Evolutionary conservation across 768 basidiomycete genomes (phyloP), one percentile per base, ranked within the genome.

Genomic region (Artomyces pyxidatus): DNA sequence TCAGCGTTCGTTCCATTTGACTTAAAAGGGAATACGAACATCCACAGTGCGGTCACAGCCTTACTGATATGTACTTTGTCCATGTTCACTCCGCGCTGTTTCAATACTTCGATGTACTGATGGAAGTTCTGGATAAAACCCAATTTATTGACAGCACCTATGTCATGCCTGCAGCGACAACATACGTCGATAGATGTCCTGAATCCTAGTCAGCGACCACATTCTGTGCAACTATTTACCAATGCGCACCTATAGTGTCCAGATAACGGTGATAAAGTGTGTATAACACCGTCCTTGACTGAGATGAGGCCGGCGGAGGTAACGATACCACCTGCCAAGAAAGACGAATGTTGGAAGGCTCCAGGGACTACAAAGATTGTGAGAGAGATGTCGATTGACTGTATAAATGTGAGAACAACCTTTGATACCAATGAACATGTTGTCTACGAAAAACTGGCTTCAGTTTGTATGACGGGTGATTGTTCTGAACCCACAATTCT

Each of bases 361-460:
- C 81, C 81, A 9, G 77, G 75, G 30, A 58, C 63, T 64, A 9
- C 12, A n/a, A 9, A 14, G 3, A 9, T 0, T 35, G 32, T 35
- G 14, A 35, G 6, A 4, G 43, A 19, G 28, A 17, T 6, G 19
- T 52, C n/a, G 1, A 53, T 30, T 14, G n/a, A 11, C 21, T 32
- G 28, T 27, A 16, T 22, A 19, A 14, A 4, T 16, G 9, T 9
- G 23, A 0, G 28, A 46, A 49, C 50, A 55, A 70, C 71, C 69
- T 68, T 86, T 85, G 55, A 86, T 80, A 0, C 81, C 83, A 41
- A 86, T 68, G 60, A 78, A 86, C 12, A 84, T 66, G 54, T 83
- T 81, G 62, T 77, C 78, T 80, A 29, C 1, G 37, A 43, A 11
- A 14, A 12, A 22, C n/a, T n/a, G 10, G 28, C 28, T 32, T 37